Conservation (phyloP, 2,329 filamentous ascomycete species). For the Alternaria sp. region DNA sequence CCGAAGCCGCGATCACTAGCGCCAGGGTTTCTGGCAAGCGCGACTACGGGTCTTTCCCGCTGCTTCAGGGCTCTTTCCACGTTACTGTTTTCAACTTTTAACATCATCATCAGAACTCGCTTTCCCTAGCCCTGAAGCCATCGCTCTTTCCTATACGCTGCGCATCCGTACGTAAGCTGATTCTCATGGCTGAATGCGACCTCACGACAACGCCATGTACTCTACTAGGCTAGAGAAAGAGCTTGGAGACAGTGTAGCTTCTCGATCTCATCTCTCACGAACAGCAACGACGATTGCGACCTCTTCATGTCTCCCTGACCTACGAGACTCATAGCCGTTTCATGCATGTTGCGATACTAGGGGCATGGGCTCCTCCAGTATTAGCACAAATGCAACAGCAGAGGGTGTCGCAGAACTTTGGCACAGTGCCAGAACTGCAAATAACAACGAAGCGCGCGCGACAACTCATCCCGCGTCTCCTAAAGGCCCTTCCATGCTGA, state of each 20-base stretch:
- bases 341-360: background rate
- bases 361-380: background rate
- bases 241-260: background rate
- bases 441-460: background rate
- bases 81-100: background rate
- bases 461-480: background rate
- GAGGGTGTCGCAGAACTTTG: background rate
- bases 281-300: background rate
- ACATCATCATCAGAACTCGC: background rate
- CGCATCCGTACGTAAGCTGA: background rate
- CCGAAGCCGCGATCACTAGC: conserved; percentile 9
- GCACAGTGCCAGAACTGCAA: background rate
- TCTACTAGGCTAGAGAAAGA: background rate
- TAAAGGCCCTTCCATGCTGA: background rate
- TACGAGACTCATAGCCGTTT: background rate
- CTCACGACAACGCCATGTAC: background rate
- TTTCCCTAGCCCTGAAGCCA: background rate
- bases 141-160: background rate
- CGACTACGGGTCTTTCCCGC: background rate
- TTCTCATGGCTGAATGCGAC: background rate
- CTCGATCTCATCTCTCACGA: background rate
- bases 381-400: background rate
- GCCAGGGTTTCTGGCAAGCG: conserved; percentile 2
- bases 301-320: background rate
- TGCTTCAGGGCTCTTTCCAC: background rate